Evolutionary conservation across 169 alveolate species (phyloP), one percentile per base, ranked within the genome.

Genomic region (Plasmodium vinckei): DNA sequence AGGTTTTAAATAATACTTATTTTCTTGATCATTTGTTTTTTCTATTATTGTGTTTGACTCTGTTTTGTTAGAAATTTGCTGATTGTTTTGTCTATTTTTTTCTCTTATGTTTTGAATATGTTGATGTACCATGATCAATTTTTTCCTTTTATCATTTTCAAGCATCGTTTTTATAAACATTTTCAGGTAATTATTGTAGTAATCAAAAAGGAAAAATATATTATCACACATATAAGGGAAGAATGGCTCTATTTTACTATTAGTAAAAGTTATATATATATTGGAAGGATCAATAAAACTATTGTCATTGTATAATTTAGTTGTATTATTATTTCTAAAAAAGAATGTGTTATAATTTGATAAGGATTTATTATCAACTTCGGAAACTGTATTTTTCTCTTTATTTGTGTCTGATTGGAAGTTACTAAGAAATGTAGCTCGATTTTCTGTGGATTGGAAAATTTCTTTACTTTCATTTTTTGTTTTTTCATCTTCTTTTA

Each of bases 191-290:
- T 82, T 67, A 27, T 82, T 15, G 59, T 82, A 82, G 65, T 82
- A 82, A n/a, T 82, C 42, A 49, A 82, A 82, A 23, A 82, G 82
- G 13, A 82, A 82, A 67, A 82, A 82, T 2, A 82, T 15, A 57
- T 82, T 67, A 2, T 54, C 49, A 67, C 57, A 39, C 4, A 71
- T 82, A 60, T 82, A 82, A 5, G 90, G 90, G 44, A 67, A 82
- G 15, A 82, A 5, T 10, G 90, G 90, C 13, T 82, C 90, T 15
- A 82, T 51, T 46, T 27, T 82, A 61, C 84, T 82, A 59, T 82
- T 82, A 6, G 10, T n/a, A 53, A 67, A 56, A 23, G 84, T 82
- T 71, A 82, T 82, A 42, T 67, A 82, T 17, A 82, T 47, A 44
- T 39, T 44, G 21, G 90, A 54, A 27, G 54, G 44, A 27, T 82